phyloP scores from a whole-genome alignment of 257 asterid genomes.

The Nicotiana obtusifolia region DNA sequence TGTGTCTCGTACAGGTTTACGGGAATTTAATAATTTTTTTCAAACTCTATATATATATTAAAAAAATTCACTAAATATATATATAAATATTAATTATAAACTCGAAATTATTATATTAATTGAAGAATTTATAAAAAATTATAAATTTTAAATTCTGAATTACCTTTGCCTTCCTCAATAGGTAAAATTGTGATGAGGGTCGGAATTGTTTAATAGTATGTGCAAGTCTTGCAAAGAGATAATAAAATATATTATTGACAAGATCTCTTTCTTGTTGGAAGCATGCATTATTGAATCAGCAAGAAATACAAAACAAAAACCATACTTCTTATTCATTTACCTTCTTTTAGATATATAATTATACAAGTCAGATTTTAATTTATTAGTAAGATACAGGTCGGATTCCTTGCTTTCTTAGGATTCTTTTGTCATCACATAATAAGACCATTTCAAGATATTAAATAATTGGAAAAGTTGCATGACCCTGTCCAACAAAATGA shows the following conservation, averaged over 20 bases:
- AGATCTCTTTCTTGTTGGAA: background rate
- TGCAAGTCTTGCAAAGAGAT: background rate
- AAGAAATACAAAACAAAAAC: background rate
- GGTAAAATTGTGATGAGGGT: background rate
- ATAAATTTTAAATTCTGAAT: no score
- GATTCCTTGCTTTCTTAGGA: background rate
- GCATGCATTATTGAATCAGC: background rate
- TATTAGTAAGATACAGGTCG: background rate
- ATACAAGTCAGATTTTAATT: background rate
- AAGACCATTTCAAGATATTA: background rate
- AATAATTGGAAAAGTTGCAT: background rate
- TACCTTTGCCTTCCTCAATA: background rate
- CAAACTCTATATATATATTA: no score
- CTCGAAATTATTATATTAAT: no score
- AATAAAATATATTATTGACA: background rate
- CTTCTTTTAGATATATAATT: background rate
- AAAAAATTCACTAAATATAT: no score
- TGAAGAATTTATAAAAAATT: no score
- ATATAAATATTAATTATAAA: no score
- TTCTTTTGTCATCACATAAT: constrained; percentile 4
- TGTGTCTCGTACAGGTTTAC: no score
- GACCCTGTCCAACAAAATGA: background rate
- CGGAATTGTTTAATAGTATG: background rate
- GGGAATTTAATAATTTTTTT: no score
- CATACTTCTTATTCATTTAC: background rate